phyloP scores from a whole-genome alignment of 2,329 filamentous ascomycete genomes.

The Pestalotiopsis sp. region DNA sequence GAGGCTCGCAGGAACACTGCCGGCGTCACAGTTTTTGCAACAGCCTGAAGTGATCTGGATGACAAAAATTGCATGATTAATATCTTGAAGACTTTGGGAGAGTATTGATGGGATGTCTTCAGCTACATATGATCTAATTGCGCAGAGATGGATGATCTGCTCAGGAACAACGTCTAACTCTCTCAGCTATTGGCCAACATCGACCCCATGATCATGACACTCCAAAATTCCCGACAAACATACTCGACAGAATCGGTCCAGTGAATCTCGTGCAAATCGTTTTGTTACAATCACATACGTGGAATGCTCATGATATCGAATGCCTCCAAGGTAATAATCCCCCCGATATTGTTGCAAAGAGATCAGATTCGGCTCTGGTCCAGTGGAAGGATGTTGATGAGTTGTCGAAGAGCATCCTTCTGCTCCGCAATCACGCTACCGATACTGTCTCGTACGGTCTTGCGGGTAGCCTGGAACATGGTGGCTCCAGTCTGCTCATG shows the following conservation, averaged over 20 bases:
- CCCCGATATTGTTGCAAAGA: not conserved
- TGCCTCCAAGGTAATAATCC: not conserved
- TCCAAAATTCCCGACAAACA: not conserved
- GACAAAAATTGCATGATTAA: too few species aligned
- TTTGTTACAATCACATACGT: too few species aligned
- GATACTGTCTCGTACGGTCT: slow-evolving; percentile 27
- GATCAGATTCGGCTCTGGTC: slow-evolving; percentile 13
- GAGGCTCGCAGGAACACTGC: too few species aligned
- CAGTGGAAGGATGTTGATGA: slow-evolving; percentile 13
- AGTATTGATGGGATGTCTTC: not conserved
- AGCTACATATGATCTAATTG: not conserved
- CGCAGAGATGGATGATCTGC: not conserved
- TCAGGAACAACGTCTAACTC: not conserved
- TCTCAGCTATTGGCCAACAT: not conserved
- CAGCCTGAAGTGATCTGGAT: too few species aligned
- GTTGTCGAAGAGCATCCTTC: slow-evolving; percentile 23
- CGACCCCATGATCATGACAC: not conserved
- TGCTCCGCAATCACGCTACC: slow-evolving; percentile 29
- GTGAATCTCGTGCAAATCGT: too few species aligned
- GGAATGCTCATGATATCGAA: too few species aligned
- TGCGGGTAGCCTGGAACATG: slow-evolving; percentile 33
- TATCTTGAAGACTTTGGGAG: too few species aligned
- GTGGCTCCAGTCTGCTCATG: slow-evolving; percentile 29
- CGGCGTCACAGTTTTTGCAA: too few species aligned
- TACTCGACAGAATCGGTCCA: not conserved